phyloP scores from a whole-genome alignment of 495 filamentous ascomycete genomes.

The Trichocladium antarcticum region DNA sequence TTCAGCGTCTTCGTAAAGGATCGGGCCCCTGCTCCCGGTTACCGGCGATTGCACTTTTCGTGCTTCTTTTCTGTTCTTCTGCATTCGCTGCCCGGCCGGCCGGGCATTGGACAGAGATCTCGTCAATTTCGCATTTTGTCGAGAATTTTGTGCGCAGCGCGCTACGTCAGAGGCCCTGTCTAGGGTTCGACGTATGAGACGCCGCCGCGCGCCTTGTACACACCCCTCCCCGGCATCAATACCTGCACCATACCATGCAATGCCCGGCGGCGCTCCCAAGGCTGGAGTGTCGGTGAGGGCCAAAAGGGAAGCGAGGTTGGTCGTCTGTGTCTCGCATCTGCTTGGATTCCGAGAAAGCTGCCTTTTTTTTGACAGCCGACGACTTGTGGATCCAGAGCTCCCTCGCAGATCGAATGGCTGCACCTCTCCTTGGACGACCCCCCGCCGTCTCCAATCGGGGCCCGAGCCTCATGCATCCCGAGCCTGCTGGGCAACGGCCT shows the following conservation, averaged over 20 bases:
- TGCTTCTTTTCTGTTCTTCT: slow-evolving; percentile 13
- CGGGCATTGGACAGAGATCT: slow-evolving; percentile 24
- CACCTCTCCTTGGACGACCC: not conserved
- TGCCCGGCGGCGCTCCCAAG: slow-evolving; percentile 2
- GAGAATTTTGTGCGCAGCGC: slow-evolving; percentile 19
- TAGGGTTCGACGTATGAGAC: slow-evolving; percentile 20
- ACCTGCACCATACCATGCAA: slow-evolving; percentile 17
- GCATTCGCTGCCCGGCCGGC: not conserved
- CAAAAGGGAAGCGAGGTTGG: slow-evolving; percentile 15
- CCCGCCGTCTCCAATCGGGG: slow-evolving; percentile 28
- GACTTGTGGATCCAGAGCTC: not conserved
- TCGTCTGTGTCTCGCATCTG: slow-evolving; percentile 11
- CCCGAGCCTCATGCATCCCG: slow-evolving; percentile 25
- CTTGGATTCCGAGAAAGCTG: slow-evolving; percentile 1
- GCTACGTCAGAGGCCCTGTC: slow-evolving; percentile 25
- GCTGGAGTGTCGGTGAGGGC: slow-evolving; percentile 25
- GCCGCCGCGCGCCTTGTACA: slow-evolving; percentile 17
- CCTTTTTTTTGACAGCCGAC: slow-evolving; percentile 7
- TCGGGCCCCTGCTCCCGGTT: slow-evolving; percentile 2
- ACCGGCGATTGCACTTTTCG: slow-evolving; percentile 1
- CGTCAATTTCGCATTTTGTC: slow-evolving; percentile 15
- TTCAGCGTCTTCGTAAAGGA: not conserved
- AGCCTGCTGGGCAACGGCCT: slow-evolving; percentile 19
- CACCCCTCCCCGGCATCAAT: slow-evolving; percentile 15
- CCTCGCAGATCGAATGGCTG: slow-evolving; percentile 7